These are phyloP conservation scores for Marvania coccoides DNA, from an alignment of 139 green algal genomes.

Conservation along the genomic window DNA sequence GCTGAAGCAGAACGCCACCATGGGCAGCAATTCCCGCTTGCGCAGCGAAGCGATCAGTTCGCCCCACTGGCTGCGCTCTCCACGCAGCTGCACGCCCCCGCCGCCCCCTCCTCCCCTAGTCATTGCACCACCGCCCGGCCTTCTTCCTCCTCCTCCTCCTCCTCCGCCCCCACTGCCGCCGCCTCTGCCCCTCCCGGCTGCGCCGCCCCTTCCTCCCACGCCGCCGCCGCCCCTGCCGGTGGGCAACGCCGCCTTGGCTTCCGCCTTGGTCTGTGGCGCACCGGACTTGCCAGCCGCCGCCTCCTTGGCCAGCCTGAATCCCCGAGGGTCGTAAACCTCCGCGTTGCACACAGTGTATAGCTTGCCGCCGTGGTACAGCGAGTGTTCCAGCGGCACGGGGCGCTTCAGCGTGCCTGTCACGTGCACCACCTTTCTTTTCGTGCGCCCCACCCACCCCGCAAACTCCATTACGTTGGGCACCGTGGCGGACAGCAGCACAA, in stretches of 20 bases:
- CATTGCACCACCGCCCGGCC: not conserved
- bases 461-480: slow-evolving; percentile 97
- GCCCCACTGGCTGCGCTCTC: slow-evolving; percentile 58
- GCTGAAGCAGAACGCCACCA: slow-evolving; percentile 84
- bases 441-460: slow-evolving; percentile 94
- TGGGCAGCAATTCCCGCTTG: slow-evolving; percentile 64
- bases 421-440: slow-evolving; percentile 79
- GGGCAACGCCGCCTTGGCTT: slow-evolving; percentile 38
- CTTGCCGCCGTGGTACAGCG: slow-evolving; percentile 77
- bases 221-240: slow-evolving; percentile 35
- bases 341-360: slow-evolving; percentile 41
- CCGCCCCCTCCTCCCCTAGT: slow-evolving; percentile 22
- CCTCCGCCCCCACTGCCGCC: slow-evolving; percentile 10
- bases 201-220: not conserved
- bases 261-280: slow-evolving; percentile 35
- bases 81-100: slow-evolving; percentile 11
- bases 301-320: slow-evolving; percentile 8
- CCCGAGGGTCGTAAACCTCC: slow-evolving; percentile 26
- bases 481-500: slow-evolving; percentile 92
- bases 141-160: not conserved
- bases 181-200: not conserved
- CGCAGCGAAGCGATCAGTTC: slow-evolving; percentile 59
- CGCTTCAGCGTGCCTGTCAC: slow-evolving; percentile 83
- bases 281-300: slow-evolving; percentile 22
- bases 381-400: slow-evolving; percentile 92